Conservation (phyloP, 2,329 filamentous ascomycete species). For the Diplodia scrobiculata region DNA sequence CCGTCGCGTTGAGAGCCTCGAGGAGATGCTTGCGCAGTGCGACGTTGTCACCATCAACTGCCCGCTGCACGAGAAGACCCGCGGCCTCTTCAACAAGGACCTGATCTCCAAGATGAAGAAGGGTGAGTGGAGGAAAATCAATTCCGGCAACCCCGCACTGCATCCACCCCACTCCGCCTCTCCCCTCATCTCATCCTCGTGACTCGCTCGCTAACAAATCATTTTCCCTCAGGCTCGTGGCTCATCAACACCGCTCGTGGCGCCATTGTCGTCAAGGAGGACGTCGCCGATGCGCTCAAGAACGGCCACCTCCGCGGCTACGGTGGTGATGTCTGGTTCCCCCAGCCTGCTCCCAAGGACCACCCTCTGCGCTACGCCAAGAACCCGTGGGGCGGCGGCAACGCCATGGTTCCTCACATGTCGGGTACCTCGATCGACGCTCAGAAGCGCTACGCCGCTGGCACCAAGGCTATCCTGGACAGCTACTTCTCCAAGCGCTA, state of each 20-base stretch:
- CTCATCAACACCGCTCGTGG: slow-evolving; percentile 98
- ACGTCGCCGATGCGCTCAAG: slow-evolving; percentile 91
- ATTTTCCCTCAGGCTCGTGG: slow-evolving; percentile 68
- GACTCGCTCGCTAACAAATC: slow-evolving; percentile 18
- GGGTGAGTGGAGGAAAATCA: slow-evolving; percentile 55
- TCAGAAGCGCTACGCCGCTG: slow-evolving; percentile 80
- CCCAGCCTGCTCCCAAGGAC: slow-evolving; percentile 90
- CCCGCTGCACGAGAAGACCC: slow-evolving; percentile 97
- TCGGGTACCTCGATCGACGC: slow-evolving; percentile 98
- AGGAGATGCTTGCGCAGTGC: slow-evolving; percentile 92
- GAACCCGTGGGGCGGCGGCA: slow-evolving; percentile 94
- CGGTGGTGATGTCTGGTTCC: slow-evolving; percentile 92
- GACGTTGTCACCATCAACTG: slow-evolving; percentile 99
- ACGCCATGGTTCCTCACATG: slow-evolving; percentile 99
- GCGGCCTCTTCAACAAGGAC: slow-evolving; percentile 97
- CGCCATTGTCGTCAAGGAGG: slow-evolving; percentile 99
- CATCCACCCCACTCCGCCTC: not conserved
- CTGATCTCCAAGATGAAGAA: slow-evolving; percentile 99
- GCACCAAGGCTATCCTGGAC: slow-evolving; percentile 85
- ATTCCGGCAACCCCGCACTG: slow-evolving; percentile 5
- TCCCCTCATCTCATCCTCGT: not conserved
- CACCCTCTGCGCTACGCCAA: slow-evolving; percentile 90
- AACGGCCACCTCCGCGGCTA: slow-evolving; percentile 87
- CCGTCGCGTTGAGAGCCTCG: slow-evolving; percentile 81
- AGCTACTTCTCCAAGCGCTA: slow-evolving; percentile 85